Conservation (phyloP, 2,329 filamentous ascomycete species). For the Alternaria metachromatica region DNA sequence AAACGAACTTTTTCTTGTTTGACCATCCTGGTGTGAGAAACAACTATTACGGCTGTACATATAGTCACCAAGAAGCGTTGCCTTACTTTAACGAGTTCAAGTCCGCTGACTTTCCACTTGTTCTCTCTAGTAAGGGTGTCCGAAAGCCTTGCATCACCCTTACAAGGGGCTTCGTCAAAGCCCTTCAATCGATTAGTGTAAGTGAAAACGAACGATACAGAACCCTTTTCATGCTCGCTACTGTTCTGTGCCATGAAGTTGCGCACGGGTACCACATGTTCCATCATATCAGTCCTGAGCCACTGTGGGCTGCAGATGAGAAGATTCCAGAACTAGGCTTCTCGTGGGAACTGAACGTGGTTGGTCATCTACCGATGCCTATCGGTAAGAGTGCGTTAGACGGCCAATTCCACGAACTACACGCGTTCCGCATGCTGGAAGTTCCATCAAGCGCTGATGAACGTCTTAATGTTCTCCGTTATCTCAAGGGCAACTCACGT, state of each 20-base stretch:
- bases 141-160: neutral
- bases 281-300: slow-evolving; percentile 15
- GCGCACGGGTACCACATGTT: slow-evolving; percentile 23
- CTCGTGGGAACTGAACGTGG: slow-evolving; percentile 19
- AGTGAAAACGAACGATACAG: slow-evolving; percentile 5
- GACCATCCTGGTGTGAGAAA: too few relatives aligned
- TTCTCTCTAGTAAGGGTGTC: neutral
- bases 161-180: neutral
- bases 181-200: neutral
- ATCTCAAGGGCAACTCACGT: neutral
- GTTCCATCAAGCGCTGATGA: neutral
- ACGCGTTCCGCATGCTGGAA: neutral
- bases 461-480: neutral
- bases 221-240: slow-evolving; percentile 16
- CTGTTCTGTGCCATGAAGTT: slow-evolving; percentile 26
- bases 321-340: slow-evolving; percentile 20
- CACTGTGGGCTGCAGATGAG: slow-evolving; percentile 16
- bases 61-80: neutral
- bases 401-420: neutral
- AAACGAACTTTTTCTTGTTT: neutral
- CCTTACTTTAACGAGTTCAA: neutral
- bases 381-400: neutral
- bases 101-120: neutral
- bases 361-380: slow-evolving; percentile 14
- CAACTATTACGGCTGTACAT: neutral